Conservation (phyloP, 257 asterid genomes). For the Misopates orontium region DNA sequence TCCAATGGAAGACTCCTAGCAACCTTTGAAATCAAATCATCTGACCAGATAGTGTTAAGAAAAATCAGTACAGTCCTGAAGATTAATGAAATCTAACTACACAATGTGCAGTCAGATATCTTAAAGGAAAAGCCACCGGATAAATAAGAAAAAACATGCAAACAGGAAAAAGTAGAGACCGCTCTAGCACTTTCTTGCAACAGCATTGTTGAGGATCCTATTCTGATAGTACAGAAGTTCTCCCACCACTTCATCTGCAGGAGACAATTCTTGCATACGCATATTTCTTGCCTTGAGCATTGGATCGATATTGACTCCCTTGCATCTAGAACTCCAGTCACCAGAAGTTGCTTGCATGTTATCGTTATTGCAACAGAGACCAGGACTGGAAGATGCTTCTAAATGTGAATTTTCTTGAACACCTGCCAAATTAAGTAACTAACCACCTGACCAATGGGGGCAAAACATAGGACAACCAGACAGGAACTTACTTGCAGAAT, state of each 20-base stretch:
- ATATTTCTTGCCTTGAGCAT: conserved; percentile 48
- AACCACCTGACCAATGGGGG: conserved; percentile 30
- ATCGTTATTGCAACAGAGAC: conserved; percentile 63
- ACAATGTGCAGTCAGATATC: conserved; percentile 5
- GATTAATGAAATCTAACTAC: conserved; percentile 21
- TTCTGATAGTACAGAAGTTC: conserved; percentile 82
- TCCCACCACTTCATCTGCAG: conserved; percentile 92
- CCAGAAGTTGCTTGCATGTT: conserved; percentile 40
- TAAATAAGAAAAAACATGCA: conserved; percentile 8
- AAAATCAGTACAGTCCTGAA: conserved; percentile 2
- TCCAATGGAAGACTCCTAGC: conserved; percentile 68
- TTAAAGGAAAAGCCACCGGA: neutral
- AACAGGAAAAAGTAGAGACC: conserved; percentile 52
- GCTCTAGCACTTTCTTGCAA: conserved; percentile 47
- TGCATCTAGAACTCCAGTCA: conserved; percentile 34
- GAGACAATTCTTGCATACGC: conserved; percentile 64
- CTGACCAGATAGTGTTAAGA: conserved; percentile 44
- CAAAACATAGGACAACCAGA: conserved; percentile 27
- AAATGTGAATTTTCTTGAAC: conserved; percentile 59
- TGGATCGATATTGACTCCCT: conserved; percentile 54
- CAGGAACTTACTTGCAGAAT: conserved; percentile 50
- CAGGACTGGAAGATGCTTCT: conserved; percentile 83
- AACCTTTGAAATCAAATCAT: conserved; percentile 70
- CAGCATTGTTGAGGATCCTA: conserved; percentile 55
- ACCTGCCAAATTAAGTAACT: conserved; percentile 51